A percentile compares a stretch with the other conserved stretches of the same genome.
Evolutionary conservation across 2,329 filamentous ascomycete genomes (phyloP).

Genomic region (Claviceps humidiphila): DNA sequence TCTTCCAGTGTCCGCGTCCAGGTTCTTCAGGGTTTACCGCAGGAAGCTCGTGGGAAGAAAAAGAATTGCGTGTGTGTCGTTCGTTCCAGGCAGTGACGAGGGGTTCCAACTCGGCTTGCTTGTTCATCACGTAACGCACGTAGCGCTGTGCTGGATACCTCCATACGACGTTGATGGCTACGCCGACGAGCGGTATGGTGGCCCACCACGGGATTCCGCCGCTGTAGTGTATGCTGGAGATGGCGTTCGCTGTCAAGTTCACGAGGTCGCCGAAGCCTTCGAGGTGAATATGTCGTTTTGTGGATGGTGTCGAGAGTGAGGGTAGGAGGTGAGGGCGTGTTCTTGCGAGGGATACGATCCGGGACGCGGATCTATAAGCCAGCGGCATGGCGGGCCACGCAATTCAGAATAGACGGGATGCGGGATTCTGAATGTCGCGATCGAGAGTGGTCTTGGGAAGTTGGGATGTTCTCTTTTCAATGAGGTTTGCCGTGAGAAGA

Average conservation of each 20-base stretch:
- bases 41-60: no score
- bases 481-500: not conserved
- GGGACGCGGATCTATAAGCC: constrained; percentile 2
- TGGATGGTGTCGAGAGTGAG: not conserved
- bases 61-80: constrained; percentile 9
- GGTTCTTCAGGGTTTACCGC: constrained; percentile 1
- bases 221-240: constrained; percentile 28
- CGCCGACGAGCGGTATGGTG: constrained; percentile 37
- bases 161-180: constrained; percentile 30
- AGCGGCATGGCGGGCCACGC: constrained; percentile 4
- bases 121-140: constrained; percentile 17
- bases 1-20: not conserved
- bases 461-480: not conserved
- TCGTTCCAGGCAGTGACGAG: constrained; percentile 20
- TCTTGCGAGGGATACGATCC: not conserved
- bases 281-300: constrained; percentile 20
- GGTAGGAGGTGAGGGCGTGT: not conserved
- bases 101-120: constrained; percentile 13
- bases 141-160: constrained; percentile 35
- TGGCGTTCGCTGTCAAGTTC: constrained; percentile 26
- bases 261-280: constrained; percentile 20
- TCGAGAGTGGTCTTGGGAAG: not conserved
- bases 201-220: constrained; percentile 39
- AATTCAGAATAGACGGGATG: not conserved
- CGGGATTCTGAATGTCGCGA: not conserved